phyloP scores from a whole-genome alignment of 495 filamentous ascomycete species.

The Talaromyces liani region DNA sequence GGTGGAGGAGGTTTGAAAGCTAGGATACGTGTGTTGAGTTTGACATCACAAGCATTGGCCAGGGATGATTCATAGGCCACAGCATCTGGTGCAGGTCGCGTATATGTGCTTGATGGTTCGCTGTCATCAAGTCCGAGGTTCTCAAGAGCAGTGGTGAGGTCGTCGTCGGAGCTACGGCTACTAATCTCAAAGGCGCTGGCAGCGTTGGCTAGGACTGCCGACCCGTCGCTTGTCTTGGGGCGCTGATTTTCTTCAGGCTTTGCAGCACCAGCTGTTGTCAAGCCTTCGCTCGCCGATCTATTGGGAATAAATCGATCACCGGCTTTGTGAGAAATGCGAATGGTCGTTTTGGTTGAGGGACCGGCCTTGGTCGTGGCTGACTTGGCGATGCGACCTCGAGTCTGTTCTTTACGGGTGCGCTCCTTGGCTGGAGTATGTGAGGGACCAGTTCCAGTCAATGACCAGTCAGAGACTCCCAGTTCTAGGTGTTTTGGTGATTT shows the following conservation, averaged over 20 bases:
- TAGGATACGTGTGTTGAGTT: slow-evolving; percentile 89
- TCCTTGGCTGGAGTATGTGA: slow-evolving; percentile 65
- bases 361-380: slow-evolving; percentile 68
- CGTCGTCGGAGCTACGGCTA: slow-evolving; percentile 59
- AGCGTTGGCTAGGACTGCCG: slow-evolving; percentile 61
- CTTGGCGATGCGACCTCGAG: slow-evolving; percentile 61
- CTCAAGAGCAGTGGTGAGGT: slow-evolving; percentile 71
- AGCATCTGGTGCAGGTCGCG: slow-evolving; percentile 74
- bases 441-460: slow-evolving; percentile 73
- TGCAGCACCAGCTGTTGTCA: slow-evolving; percentile 68
- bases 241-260: slow-evolving; percentile 70
- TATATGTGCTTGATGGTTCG: slow-evolving; percentile 48
- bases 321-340: slow-evolving; percentile 64
- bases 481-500: slow-evolving; percentile 76
- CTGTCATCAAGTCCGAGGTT: slow-evolving; percentile 64
- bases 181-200: slow-evolving; percentile 59
- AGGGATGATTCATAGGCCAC: slow-evolving; percentile 90
- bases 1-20: slow-evolving; percentile 96
- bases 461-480: slow-evolving; percentile 87
- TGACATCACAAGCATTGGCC: slow-evolving; percentile 86
- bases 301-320: slow-evolving; percentile 98
- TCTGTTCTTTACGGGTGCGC: slow-evolving; percentile 47
- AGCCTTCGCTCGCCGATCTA: slow-evolving; percentile 78
- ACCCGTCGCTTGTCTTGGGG: slow-evolving; percentile 66
- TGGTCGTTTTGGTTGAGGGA: slow-evolving; percentile 69